Evolutionary conservation across 768 basidiomycete genomes (phyloP), one percentile per base, ranked within the genome.

Genomic region (Leccinum pellstonianum): DNA sequence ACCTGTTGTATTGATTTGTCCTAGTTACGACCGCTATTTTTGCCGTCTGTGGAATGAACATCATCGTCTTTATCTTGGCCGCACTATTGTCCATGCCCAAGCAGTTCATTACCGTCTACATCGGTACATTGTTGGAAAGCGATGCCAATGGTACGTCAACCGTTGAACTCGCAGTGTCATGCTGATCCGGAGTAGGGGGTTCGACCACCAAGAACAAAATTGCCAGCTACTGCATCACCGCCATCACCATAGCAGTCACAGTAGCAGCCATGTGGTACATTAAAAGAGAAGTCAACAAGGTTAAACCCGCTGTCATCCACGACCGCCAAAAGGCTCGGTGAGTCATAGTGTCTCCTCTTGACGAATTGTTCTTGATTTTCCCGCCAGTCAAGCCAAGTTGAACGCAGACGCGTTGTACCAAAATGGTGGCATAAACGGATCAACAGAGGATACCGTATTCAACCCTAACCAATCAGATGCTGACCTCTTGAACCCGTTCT

Each of bases 51-150:
- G 95, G 95, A 38, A 93, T 96, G 88, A 77, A 79, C 59, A 87
- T 95, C 63, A 76, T 86, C 66, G 79, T 86, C 29, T 97, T 95
- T 73, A 77, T 83, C 54, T 61, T 91, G 7, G 93, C 95, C 23
- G 89, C 93, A 4, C 75, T 94, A 64, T 76, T 95, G 17, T 91
- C 92, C 19, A 74, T 93, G 69, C 94, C 94, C 7, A 95, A 95
- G 69, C 94, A 97, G 72, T 88, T 97, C 66, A 83, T 93, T 64
- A 91, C 90, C 8, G 95, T 97, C 12, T 97, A 97, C 68, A 81
- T 95, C 15, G 94, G 94, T 37, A 92, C 91, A 31, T 78, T 90
- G 29, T 71, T 92, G n/a, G 83, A 88, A 62, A 76, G 25, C 23
- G 23, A 82, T 23, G 77, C 80, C 4, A 73, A 65, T 6, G 75